These are phyloP conservation scores for Platismatia glauca DNA, from an alignment of 495 filamentous ascomycete genomes.

Conservation along the genomic window DNA sequence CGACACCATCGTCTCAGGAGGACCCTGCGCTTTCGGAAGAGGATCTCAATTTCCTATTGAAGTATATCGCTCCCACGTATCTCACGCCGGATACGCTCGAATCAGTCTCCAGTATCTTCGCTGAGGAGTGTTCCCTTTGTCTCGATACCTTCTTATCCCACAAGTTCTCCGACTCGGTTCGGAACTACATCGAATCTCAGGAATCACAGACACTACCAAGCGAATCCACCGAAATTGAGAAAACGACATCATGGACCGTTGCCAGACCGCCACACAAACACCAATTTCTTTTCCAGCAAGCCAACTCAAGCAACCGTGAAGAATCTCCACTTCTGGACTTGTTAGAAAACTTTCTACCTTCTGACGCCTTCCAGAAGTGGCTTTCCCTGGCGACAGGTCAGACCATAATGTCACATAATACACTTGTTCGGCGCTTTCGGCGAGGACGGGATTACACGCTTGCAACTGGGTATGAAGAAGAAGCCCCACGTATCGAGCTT, in stretches of 20 bases:
- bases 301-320: conserved; percentile 25
- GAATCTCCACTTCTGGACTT: conserved; percentile 63
- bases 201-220: conserved; percentile 42
- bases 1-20: conserved; percentile 24
- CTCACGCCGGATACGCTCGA: conserved; percentile 91
- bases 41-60: conserved; percentile 78
- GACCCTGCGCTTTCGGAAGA: conserved; percentile 54
- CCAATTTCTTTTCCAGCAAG: conserved; percentile 73
- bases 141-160: conserved; percentile 67
- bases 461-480: conserved; percentile 68
- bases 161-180: conserved; percentile 62
- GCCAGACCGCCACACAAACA: conserved; percentile 92
- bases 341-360: conserved; percentile 69
- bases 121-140: conserved; percentile 70
- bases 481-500: conserved; percentile 76
- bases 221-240: conserved; percentile 48
- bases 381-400: conserved; percentile 69
- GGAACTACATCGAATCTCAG: conserved; percentile 55
- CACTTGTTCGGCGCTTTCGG: conserved; percentile 77
- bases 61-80: conserved; percentile 82
- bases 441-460: conserved; percentile 85
- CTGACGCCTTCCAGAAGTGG: conserved; percentile 84
- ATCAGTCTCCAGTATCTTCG: conserved; percentile 66
- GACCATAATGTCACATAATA: conserved; percentile 48
- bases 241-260: conserved; percentile 53